Conservation (phyloP, 495 filamentous ascomycete species). For the Trichoderma gamsii region DNA sequence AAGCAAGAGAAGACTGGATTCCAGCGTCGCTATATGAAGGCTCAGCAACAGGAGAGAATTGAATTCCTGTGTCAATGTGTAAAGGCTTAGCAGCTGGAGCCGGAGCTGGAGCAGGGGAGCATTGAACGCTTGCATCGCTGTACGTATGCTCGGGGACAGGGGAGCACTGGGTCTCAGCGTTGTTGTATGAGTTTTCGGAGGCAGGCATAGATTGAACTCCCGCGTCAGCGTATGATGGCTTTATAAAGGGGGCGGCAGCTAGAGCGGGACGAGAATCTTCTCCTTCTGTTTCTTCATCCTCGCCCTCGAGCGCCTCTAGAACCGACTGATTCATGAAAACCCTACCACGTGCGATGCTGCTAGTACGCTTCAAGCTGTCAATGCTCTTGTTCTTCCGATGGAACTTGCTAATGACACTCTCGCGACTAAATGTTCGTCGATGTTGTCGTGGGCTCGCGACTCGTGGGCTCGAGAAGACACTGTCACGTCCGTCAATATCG, state of each 20-base stretch:
- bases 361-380: conserved; percentile 45
- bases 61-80: neutral
- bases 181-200: neutral
- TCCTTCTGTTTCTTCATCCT: conserved; percentile 37
- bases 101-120: neutral
- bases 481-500: conserved; percentile 46
- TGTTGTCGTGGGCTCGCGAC: conserved; percentile 25
- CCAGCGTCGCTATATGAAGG: neutral
- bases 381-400: conserved; percentile 45
- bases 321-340: conserved; percentile 42
- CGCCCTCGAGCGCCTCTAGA: conserved; percentile 45
- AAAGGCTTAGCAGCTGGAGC: neutral
- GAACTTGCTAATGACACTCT: conserved; percentile 37
- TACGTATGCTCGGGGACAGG: neutral
- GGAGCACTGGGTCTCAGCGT: neutral
- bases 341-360: conserved; percentile 43
- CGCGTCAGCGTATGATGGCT: conserved; percentile 5
- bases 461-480: conserved; percentile 37
- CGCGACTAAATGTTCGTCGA: conserved; percentile 38
- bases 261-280: neutral
- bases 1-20: neutral
- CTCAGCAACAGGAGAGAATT: neutral
- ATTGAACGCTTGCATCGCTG: neutral
- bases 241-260: neutral
- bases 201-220: neutral